phyloP scores from a whole-genome alignment of 257 asterid species.

The Solanum sparsipilum region DNA sequence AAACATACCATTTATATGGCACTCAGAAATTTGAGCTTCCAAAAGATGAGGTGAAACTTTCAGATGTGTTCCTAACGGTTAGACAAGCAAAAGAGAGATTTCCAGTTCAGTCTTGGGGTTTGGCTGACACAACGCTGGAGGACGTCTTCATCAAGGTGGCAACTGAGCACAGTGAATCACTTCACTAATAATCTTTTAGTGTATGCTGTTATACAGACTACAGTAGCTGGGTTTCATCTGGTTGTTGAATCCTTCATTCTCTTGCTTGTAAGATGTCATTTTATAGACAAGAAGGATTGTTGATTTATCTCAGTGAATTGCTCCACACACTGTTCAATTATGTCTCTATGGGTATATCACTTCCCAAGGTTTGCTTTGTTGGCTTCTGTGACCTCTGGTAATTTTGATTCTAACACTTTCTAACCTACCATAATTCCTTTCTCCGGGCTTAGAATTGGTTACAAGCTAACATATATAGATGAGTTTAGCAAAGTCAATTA shows the following conservation, averaged over 20 bases:
- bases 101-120: constrained; percentile 23
- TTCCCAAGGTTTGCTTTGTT: background rate
- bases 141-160: constrained; percentile 37
- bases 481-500: background rate
- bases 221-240: background rate
- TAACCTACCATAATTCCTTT: background rate
- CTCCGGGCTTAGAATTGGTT: background rate
- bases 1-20: constrained; percentile 19
- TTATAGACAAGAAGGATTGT: background rate
- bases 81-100: constrained; percentile 20
- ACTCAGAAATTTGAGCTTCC: constrained; percentile 36
- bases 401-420: background rate
- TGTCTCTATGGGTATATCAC: background rate
- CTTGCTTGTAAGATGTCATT: background rate
- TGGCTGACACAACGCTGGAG: constrained; percentile 35
- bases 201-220: background rate
- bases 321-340: background rate
- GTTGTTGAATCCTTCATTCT: background rate
- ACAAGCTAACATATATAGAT: background rate
- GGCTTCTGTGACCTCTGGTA: background rate
- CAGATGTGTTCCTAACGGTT: constrained; percentile 24
- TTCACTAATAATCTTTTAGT: background rate
- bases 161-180: background rate
- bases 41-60: constrained; percentile 16
- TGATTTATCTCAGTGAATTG: background rate